Evolutionary conservation across 768 basidiomycete species (phyloP).

Genomic region (Trametes gibbosa): DNA sequence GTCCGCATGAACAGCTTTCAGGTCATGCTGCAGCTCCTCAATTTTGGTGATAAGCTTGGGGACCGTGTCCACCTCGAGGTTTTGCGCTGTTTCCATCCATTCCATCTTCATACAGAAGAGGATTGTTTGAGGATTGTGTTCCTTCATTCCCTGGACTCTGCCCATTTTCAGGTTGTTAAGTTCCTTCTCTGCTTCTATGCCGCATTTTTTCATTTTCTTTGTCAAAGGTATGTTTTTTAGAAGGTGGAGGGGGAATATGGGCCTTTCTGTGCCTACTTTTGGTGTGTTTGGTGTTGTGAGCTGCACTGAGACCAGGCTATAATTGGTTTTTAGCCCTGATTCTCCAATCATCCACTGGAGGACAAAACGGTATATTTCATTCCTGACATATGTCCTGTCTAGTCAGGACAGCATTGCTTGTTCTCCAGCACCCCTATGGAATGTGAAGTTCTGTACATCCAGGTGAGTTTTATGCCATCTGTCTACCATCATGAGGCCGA

Average conservation of each 20-base stretch:
- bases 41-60: neutral
- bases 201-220: neutral
- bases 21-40: neutral
- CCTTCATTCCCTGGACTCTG: neutral
- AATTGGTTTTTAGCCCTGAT: neutral
- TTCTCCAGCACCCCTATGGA: neutral
- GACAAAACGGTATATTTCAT: neutral
- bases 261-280: neutral
- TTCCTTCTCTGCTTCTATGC: neutral
- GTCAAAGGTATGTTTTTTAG: neutral
- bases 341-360: neutral
- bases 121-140: neutral
- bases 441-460: neutral
- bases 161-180: accelerated
- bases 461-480: neutral
- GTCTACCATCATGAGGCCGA: neutral
- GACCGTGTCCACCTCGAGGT: neutral
- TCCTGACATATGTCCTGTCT: neutral
- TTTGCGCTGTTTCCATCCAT: neutral
- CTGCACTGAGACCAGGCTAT: neutral
- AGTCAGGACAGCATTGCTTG: neutral
- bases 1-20: neutral
- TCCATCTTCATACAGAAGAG: neutral
- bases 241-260: neutral
- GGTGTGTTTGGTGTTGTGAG: neutral